Base-by-base conservation (phyloP, 306 rosid genomes). In the Corylus americana region DNA sequence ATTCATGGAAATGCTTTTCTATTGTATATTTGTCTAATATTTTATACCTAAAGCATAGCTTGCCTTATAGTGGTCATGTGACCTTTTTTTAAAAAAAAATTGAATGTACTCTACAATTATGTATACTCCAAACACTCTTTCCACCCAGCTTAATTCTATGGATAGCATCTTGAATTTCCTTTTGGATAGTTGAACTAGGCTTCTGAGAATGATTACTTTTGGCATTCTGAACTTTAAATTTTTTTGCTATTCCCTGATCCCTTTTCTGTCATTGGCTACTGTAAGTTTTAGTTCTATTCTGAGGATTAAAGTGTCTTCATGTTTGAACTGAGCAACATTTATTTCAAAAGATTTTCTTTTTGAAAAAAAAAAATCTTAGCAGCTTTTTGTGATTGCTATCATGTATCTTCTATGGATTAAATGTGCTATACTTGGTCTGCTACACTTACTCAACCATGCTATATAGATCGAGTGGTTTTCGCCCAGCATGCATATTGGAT, bases 81-180 rank as follows among this genome's bases (percentile, higher is more conserved):
- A 17, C 16, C 8, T 3, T 16, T 66, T 64, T 35, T 29, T 17
- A 4, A 0, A 0, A 8, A 35, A 8, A 66, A 11, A 13, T 62
- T 62, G 37, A 64, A 7, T 25, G 45, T 14, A 66, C 37, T 35
- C 12, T 37, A 17, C 48, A 35, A 39, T 37, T 66, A 37, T 17
- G 47, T 64, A 25, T 27, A 66, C 62, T 37, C 49, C 48, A 66
- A 37, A 17, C 49, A 66, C 71, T 7, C 22, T 20, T 59, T 66
- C 13, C 22, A 66, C 25, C 2, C 13, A 10, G 16, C 48, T 51
- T 68, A 39, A 42, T 68, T 68, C 72, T 9, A 67, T 67, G 16
- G 13, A 49, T 42, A n/a, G 53, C 72, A 68, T 68, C 72, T 42
- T 68, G 72, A 42, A 68, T 68, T 18, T 42, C 51, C 51, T 68